phyloP scores from a whole-genome alignment of 495 filamentous ascomycete species.

The Parathielavia hyrcaniae region DNA sequence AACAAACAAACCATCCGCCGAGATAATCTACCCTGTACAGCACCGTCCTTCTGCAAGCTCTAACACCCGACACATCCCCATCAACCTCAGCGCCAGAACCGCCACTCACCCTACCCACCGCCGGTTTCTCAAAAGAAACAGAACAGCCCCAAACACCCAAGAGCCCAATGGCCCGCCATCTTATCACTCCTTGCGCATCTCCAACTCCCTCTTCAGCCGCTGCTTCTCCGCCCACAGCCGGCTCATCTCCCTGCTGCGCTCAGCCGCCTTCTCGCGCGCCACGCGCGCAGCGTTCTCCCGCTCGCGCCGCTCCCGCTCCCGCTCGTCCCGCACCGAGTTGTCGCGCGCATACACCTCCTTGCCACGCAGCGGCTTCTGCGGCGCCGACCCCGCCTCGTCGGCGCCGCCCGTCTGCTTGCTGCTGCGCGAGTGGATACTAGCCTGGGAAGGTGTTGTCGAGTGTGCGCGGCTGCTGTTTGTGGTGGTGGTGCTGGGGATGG shows the following conservation, averaged over 20 bases:
- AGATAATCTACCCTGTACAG: too few relatives aligned
- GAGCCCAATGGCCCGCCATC: neutral
- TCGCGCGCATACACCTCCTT: slow-evolving; percentile 57
- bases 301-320: slow-evolving; percentile 48
- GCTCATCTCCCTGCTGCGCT: slow-evolving; percentile 55
- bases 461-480: slow-evolving; percentile 20
- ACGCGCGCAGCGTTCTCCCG: slow-evolving; percentile 52
- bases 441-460: slow-evolving; percentile 34
- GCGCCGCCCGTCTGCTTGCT: slow-evolving; percentile 15
- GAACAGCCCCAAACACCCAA: neutral
- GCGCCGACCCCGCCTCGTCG: slow-evolving; percentile 45
- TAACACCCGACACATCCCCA: too few relatives aligned
- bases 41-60: too few relatives aligned
- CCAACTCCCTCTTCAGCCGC: slow-evolving; percentile 26
- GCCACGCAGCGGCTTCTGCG: slow-evolving; percentile 47
- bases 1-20: too few relatives aligned
- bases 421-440: slow-evolving; percentile 26
- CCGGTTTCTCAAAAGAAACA: too few relatives aligned
- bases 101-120: too few relatives aligned
- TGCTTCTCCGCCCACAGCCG: slow-evolving; percentile 68
- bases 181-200: slow-evolving; percentile 9
- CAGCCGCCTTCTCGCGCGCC: slow-evolving; percentile 58
- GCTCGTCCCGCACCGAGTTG: slow-evolving; percentile 42
- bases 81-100: too few relatives aligned
- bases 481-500: neutral